Evolutionary conservation across 1,284 basidiomycete species (phyloP).

Genomic region (Pyrrhoderma lamaoense): DNA sequence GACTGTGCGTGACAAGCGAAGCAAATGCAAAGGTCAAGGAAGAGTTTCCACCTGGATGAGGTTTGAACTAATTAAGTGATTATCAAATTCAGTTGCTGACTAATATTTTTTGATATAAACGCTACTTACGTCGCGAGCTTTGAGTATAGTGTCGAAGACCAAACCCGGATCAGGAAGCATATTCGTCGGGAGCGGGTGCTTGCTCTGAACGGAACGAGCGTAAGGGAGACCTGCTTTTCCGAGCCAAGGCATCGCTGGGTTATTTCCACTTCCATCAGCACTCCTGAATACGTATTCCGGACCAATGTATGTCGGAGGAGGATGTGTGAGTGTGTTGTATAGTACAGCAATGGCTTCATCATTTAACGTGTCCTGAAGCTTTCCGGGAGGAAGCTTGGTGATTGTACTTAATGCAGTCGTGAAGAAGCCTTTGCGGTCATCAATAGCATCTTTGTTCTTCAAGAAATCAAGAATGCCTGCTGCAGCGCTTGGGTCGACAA

Average conservation of each 20-base stretch:
- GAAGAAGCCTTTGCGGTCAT: slow-evolving; percentile 33
- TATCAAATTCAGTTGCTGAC: neutral
- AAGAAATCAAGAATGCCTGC: slow-evolving; percentile 22
- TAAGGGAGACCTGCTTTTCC: slow-evolving; percentile 40
- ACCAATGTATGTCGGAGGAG: slow-evolving; percentile 37
- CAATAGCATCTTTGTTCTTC: slow-evolving; percentile 28
- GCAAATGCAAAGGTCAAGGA: slow-evolving; percentile 44
- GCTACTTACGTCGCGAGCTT: slow-evolving; percentile 28
- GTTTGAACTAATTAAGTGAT: slow-evolving; percentile 12
- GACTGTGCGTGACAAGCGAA: slow-evolving; percentile 37
- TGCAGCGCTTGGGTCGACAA: slow-evolving; percentile 12
- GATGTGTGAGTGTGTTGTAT: slow-evolving; percentile 45
- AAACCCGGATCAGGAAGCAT: slow-evolving; percentile 41
- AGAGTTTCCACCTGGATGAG: slow-evolving; percentile 43
- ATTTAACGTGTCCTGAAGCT: slow-evolving; percentile 21
- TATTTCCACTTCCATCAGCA: slow-evolving; percentile 40
- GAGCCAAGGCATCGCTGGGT: slow-evolving; percentile 31
- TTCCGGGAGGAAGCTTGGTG: slow-evolving; percentile 25
- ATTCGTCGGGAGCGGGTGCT: slow-evolving; percentile 25
- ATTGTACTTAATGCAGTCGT: slow-evolving; percentile 27
- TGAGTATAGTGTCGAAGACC: slow-evolving; percentile 43
- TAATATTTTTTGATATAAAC: slow-evolving; percentile 3
- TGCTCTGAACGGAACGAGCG: slow-evolving; percentile 37
- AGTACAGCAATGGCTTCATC: slow-evolving; percentile 26
- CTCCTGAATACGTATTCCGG: slow-evolving; percentile 28